Evolutionary conservation across 2,329 filamentous ascomycete species (phyloP).

Genomic region (Teratosphaeriaceae sp.): DNA sequence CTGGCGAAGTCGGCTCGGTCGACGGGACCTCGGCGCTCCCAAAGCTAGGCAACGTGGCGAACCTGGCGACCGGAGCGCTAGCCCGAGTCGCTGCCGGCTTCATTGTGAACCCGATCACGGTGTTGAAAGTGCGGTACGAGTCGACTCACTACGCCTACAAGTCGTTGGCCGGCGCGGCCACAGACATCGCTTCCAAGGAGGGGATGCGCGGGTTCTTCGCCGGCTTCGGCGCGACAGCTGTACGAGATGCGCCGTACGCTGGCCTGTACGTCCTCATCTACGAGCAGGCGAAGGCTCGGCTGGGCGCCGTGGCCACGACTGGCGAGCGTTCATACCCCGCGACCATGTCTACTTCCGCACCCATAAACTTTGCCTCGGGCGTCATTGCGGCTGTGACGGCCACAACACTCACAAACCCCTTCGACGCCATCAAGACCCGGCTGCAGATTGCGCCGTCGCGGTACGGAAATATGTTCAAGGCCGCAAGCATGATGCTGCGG

Average conservation of each 20-base stretch:
- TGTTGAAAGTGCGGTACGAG: slow-evolving; percentile 95
- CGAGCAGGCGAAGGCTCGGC: slow-evolving; percentile 67
- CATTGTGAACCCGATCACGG: slow-evolving; percentile 89
- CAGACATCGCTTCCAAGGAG: slow-evolving; percentile 66
- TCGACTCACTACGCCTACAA: slow-evolving; percentile 78
- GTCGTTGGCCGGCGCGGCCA: slow-evolving; percentile 64
- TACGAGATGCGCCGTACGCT: slow-evolving; percentile 93
- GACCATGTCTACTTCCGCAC: slow-evolving; percentile 42
- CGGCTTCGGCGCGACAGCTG: slow-evolving; percentile 87
- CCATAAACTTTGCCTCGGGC: slow-evolving; percentile 81
- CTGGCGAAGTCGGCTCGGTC: slow-evolving; percentile 1
- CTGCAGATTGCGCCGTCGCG: slow-evolving; percentile 80
- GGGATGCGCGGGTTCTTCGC: slow-evolving; percentile 83
- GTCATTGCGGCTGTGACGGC: slow-evolving; percentile 74
- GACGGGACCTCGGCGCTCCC: slow-evolving; percentile 58
- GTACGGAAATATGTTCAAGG: slow-evolving; percentile 78
- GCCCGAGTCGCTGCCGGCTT: slow-evolving; percentile 84
- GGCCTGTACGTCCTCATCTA: slow-evolving; percentile 93
- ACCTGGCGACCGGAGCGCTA: slow-evolving; percentile 75
- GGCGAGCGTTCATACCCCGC: slow-evolving; percentile 2
- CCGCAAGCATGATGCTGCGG: slow-evolving; percentile 66
- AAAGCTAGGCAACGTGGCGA: slow-evolving; percentile 74
- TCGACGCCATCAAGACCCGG: slow-evolving; percentile 92
- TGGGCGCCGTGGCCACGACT: slow-evolving; percentile 36
- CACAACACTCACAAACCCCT: slow-evolving; percentile 88